A percentile compares a stretch with the other conserved stretches of the same genome.
Evolutionary conservation across 495 filamentous ascomycete species (phyloP).

Genomic region (Aspergillus kassunensis): DNA sequence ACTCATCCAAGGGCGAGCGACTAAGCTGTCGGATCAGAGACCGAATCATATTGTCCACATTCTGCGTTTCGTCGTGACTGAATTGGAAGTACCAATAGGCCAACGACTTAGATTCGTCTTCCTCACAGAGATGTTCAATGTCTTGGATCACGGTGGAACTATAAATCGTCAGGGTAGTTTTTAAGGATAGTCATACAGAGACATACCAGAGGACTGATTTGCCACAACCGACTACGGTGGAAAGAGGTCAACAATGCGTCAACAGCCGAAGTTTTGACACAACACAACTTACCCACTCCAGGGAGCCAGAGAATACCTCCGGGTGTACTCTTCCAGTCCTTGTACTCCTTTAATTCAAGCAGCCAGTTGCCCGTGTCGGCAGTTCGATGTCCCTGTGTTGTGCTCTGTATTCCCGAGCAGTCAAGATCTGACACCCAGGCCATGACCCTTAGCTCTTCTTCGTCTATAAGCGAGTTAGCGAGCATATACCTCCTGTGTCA

Average conservation of each 20-base stretch:
- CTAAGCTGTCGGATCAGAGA: conserved; percentile 15
- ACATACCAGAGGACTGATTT: conserved; percentile 15
- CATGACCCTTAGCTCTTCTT: no score
- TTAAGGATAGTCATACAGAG: no score
- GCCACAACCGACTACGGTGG: conserved; percentile 13
- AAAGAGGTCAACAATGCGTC: no score
- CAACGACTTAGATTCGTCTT: neutral
- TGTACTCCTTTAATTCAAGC: neutral
- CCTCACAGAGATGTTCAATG: conserved; percentile 7
- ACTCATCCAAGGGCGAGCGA: neutral
- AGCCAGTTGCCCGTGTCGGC: neutral
- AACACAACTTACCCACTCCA: no score
- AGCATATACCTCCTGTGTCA: no score
- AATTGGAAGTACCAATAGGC: conserved; percentile 25
- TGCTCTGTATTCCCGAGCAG: no score
- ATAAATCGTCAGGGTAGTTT: no score
- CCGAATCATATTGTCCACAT: conserved; percentile 10
- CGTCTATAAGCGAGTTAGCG: no score
- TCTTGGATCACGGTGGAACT: conserved; percentile 18
- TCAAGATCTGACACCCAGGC: no score
- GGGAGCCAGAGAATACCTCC: neutral
- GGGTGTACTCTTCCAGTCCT: neutral
- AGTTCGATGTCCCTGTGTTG: no score
- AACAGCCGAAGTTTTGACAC: no score
- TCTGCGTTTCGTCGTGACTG: conserved; percentile 4